A percentile compares a stretch with the other conserved stretches of the same genome.
Conservation (phyloP, 768 basidiomycete species). For the Sarcodon sp. region DNA sequence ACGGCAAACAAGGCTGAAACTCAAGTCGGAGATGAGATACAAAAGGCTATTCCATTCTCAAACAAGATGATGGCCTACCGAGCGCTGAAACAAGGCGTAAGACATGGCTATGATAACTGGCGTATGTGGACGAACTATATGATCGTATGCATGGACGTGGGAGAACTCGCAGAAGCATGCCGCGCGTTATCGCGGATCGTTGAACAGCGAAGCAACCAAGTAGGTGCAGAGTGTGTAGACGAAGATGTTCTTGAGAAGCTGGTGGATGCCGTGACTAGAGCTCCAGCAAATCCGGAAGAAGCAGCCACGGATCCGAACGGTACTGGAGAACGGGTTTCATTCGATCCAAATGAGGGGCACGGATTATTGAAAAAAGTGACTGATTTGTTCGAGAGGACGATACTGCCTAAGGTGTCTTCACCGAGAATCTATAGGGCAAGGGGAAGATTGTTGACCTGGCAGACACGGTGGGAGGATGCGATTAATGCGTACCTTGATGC, state of each 20-base stretch:
- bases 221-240: slow-evolving; percentile 54
- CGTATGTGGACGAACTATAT: slow-evolving; percentile 98
- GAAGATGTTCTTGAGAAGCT: slow-evolving; percentile 81
- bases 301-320: slow-evolving; percentile 15
- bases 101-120: slow-evolving; percentile 83
- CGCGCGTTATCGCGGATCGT: slow-evolving; percentile 76
- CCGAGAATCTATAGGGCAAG: slow-evolving; percentile 75
- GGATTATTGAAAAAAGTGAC: slow-evolving; percentile 56
- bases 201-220: slow-evolving; percentile 48
- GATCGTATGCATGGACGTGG: slow-evolving; percentile 86
- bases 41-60: slow-evolving; percentile 36
- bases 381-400: slow-evolving; percentile 60
- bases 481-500: slow-evolving; percentile 77
- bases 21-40: slow-evolving; percentile 5
- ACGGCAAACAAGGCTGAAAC: neutral
- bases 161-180: slow-evolving; percentile 80
- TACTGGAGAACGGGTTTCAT: neutral
- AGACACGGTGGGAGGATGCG: slow-evolving; percentile 61
- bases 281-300: slow-evolving; percentile 24
- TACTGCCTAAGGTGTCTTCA: slow-evolving; percentile 74
- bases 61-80: slow-evolving; percentile 86
- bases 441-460: slow-evolving; percentile 68
- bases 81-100: slow-evolving; percentile 84
- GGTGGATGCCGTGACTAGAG: slow-evolving; percentile 74
- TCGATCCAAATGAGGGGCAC: slow-evolving; percentile 49